Percentiles rank a stretch among this genome's conserved stretches.
These are phyloP conservation scores for Pseudopediastrum boryanum DNA, from an alignment of 139 green algal genomes.

Conservation along the genomic window DNA sequence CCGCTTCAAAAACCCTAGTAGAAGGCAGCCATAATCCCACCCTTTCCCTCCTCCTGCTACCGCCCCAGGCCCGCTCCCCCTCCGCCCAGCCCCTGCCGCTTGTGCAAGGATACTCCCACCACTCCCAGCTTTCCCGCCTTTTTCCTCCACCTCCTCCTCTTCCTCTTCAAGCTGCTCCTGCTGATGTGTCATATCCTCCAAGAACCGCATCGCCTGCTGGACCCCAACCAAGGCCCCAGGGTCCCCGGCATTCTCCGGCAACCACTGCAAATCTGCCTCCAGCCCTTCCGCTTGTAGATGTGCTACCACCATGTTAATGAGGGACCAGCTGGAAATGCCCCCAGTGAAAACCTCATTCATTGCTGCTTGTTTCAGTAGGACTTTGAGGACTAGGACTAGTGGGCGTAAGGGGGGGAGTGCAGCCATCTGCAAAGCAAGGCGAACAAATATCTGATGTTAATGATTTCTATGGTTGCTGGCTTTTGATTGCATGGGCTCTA, in stretches of 20 bases:
- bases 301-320: constrained; percentile 75
- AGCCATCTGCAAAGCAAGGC: constrained; percentile 39
- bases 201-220: not conserved
- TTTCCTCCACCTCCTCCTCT: not conserved
- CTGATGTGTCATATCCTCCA: not conserved
- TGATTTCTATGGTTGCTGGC: no score
- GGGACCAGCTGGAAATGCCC: constrained; percentile 73
- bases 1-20: constrained; percentile 63
- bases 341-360: constrained; percentile 82
- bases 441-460: no score
- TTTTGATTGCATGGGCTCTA: no score
- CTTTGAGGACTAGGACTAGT: constrained; percentile 75
- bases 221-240: not conserved
- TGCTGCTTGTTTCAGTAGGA: constrained; percentile 59
- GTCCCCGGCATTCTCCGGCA: not conserved
- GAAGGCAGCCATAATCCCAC: constrained; percentile 64
- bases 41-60: constrained; percentile 5
- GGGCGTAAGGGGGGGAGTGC: constrained; percentile 65
- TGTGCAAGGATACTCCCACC: not conserved
- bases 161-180: constrained; percentile 1
- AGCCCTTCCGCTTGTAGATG: constrained; percentile 69
- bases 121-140: not conserved
- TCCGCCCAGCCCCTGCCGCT: not conserved
- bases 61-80: no score
- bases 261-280: not conserved